These are phyloP conservation scores for Raddia distichophylla DNA, from an alignment of 176 grass and related monocot genomes.

Conservation along the genomic window DNA sequence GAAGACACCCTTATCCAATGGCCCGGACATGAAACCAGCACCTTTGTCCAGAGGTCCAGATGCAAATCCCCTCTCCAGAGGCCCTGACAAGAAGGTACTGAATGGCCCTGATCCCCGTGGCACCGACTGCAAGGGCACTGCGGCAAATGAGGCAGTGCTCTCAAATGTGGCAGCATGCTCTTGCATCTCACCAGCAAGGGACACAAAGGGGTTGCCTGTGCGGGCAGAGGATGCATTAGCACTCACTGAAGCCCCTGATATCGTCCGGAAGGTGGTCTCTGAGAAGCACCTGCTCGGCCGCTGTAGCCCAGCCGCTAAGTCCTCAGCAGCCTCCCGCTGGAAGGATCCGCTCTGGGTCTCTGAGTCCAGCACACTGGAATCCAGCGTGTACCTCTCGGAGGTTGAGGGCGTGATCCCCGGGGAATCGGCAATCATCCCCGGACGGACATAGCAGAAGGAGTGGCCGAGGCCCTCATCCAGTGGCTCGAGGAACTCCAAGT, in stretches of 20 bases:
- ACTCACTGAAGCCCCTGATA: constrained; percentile 87
- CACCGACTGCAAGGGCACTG: constrained; percentile 76
- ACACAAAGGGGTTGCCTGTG: constrained; percentile 67
- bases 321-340: constrained; percentile 54
- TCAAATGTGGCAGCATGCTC: constrained; percentile 83
- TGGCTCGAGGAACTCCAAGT: constrained; percentile 80
- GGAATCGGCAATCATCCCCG: constrained; percentile 57
- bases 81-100: constrained; percentile 84
- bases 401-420: constrained; percentile 78
- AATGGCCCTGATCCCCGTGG: constrained; percentile 71
- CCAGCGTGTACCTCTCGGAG: constrained; percentile 85
- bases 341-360: constrained; percentile 78
- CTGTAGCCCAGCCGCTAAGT: constrained; percentile 46
- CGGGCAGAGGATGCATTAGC: constrained; percentile 77
- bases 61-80: constrained; percentile 77
- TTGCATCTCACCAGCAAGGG: constrained; percentile 46
- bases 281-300: constrained; percentile 57
- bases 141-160: constrained; percentile 77
- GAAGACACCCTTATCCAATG: constrained; percentile 77
- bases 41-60: constrained; percentile 73
- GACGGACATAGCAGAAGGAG: constrained; percentile 91
- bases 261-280: constrained; percentile 74
- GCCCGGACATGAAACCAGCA: constrained; percentile 65
- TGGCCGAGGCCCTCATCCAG: constrained; percentile 87
- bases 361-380: constrained; percentile 76